Evolutionary conservation across 805 yeast species (phyloP).

Genomic region (Saccharomycopsis oosterbeekiorum): DNA sequence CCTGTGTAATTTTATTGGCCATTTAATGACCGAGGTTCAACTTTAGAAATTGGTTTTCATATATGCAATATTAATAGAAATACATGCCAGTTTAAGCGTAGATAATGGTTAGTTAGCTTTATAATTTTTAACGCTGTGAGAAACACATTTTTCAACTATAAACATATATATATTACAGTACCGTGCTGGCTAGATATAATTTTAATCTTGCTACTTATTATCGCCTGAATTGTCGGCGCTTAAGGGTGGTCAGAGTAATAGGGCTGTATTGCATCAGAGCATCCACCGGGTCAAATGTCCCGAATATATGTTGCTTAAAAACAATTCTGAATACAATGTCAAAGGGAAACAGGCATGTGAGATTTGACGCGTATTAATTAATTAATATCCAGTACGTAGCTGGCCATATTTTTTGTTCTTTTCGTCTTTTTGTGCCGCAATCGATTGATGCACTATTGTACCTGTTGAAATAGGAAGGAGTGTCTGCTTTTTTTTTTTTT

Average conservation of each 20-base stretch:
- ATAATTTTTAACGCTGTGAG: too few relatives aligned
- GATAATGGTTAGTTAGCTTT: too few relatives aligned
- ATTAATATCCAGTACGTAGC: not conserved
- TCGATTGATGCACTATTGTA: not conserved
- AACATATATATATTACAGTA: too few relatives aligned
- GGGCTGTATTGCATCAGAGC: too few relatives aligned
- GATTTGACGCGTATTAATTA: not conserved
- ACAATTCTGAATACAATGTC: not conserved
- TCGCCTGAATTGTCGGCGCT: too few relatives aligned
- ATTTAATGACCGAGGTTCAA: not conserved
- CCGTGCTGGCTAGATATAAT: too few relatives aligned
- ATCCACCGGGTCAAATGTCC: too few relatives aligned
- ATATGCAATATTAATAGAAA: too few relatives aligned
- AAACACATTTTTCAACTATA: too few relatives aligned
- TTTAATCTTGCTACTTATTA: too few relatives aligned
- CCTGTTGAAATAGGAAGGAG: not conserved
- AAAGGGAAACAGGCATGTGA: not conserved
- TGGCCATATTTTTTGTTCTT: not conserved
- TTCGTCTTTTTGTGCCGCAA: not conserved
- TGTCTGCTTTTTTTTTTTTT: not conserved
- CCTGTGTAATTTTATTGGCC: not conserved
- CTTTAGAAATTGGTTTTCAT: not conserved
- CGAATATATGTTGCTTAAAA: not conserved
- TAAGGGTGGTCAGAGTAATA: too few relatives aligned
- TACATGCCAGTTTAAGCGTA: too few relatives aligned